phyloP scores from a whole-genome alignment of 164 flowering plant species.

The Umbellularia californica region DNA sequence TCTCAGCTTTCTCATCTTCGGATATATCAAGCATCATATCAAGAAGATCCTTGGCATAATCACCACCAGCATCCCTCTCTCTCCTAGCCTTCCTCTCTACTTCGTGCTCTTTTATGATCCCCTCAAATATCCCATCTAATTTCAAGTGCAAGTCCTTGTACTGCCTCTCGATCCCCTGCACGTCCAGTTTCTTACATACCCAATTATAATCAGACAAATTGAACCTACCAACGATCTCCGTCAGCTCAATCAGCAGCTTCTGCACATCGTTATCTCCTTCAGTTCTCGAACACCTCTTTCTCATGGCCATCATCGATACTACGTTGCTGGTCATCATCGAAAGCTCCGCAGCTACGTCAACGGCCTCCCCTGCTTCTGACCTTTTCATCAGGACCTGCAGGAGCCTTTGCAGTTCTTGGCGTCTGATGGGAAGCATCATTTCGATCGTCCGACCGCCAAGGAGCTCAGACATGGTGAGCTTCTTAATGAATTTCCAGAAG shows the following conservation, averaged over 20 bases:
- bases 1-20: slow-evolving; percentile 37
- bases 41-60: slow-evolving; percentile 39
- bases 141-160: slow-evolving; percentile 21
- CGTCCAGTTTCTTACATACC: slow-evolving; percentile 37
- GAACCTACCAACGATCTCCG: slow-evolving; percentile 39
- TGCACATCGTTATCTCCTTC: slow-evolving; percentile 28
- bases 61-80: not conserved
- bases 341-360: slow-evolving; percentile 36
- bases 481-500: slow-evolving; percentile 60
- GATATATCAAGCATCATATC: slow-evolving; percentile 42
- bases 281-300: slow-evolving; percentile 26
- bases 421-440: slow-evolving; percentile 25
- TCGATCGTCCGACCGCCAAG: slow-evolving; percentile 31
- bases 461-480: slow-evolving; percentile 45
- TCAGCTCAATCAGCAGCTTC: slow-evolving; percentile 30
- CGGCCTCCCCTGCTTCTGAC: slow-evolving; percentile 17
- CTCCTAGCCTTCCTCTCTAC: slow-evolving; percentile 16
- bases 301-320: slow-evolving; percentile 43
- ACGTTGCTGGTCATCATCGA: slow-evolving; percentile 39
- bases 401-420: slow-evolving; percentile 24
- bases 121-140: slow-evolving; percentile 47
- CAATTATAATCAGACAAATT: slow-evolving; percentile 43
- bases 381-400: slow-evolving; percentile 15
- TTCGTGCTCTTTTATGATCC: slow-evolving; percentile 32
- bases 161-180: slow-evolving; percentile 43